A percentile compares a stretch with the other conserved stretches of the same genome.
These are phyloP conservation scores for Echinochloa phyllopogon DNA, from an alignment of 176 grass and related monocot genomes.

Conservation along the genomic window DNA sequence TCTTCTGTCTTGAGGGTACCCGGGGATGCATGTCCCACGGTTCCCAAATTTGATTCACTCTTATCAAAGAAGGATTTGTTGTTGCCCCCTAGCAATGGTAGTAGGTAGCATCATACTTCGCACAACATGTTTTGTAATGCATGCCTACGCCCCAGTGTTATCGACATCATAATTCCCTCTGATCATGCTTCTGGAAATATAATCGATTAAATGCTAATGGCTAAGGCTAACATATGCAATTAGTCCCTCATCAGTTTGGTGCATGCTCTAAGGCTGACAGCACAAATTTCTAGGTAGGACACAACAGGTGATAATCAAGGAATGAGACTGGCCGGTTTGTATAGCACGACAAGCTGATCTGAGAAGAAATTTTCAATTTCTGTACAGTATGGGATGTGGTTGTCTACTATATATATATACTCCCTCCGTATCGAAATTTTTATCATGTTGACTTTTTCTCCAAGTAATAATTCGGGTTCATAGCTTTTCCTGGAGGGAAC, in stretches of 20 bases:
- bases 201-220: constrained; percentile 55
- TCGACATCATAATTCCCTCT: constrained; percentile 64
- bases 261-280: constrained; percentile 47
- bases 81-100: constrained; percentile 54
- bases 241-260: constrained; percentile 58
- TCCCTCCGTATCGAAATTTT: too few relatives aligned
- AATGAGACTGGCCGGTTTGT: constrained; percentile 16
- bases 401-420: neutral
- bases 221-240: constrained; percentile 54
- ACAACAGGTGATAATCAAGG: constrained; percentile 33
- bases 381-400: neutral
- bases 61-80: constrained; percentile 51
- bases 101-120: constrained; percentile 67
- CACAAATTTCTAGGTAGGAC: constrained; percentile 43
- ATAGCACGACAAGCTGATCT: neutral
- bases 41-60: constrained; percentile 53
- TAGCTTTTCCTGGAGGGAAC: too few relatives aligned
- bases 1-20: too few relatives aligned
- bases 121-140: constrained; percentile 52
- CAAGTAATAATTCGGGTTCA: too few relatives aligned
- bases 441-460: too few relatives aligned
- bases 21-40: too few relatives aligned
- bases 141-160: constrained; percentile 51
- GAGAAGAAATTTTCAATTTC: neutral
- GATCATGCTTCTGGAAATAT: constrained; percentile 59